A percentile compares a stretch with the other conserved stretches of the same genome.
phyloP scores from a whole-genome alignment of 805 yeast species.

The Myxozyma melibiosi region DNA sequence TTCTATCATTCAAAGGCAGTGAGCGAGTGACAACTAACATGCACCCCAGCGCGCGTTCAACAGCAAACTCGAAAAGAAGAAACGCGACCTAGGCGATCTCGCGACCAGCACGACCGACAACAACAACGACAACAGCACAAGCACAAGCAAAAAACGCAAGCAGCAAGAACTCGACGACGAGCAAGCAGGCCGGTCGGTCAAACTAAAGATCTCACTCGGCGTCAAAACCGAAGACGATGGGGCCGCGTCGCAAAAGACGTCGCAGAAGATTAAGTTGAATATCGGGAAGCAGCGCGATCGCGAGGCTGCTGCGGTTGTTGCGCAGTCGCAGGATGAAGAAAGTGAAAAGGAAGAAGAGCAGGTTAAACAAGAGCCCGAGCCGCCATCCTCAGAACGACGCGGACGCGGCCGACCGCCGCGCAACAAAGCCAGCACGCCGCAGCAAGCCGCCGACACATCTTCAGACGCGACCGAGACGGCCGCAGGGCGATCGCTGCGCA shows the following conservation, averaged over 20 bases:
- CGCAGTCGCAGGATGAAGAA: conserved; percentile 25
- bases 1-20: neutral
- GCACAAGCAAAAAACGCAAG: conserved; percentile 30
- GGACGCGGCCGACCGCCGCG: conserved; percentile 32
- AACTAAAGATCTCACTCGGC: conserved; percentile 30
- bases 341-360: conserved; percentile 31
- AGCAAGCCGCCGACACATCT: neutral
- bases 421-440: neutral
- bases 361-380: conserved; percentile 17
- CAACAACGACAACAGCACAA: conserved; percentile 8
- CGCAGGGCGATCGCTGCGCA: conserved; percentile 1
- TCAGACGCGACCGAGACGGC: neutral
- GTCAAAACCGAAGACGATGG: conserved; percentile 13
- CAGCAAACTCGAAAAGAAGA: conserved; percentile 10
- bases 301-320: conserved; percentile 27
- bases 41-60: conserved; percentile 34
- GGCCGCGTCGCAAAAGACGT: conserved; percentile 10
- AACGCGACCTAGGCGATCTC: conserved; percentile 7
- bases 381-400: conserved; percentile 31
- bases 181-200: conserved; percentile 19
- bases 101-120: no score
- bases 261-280: conserved; percentile 32
- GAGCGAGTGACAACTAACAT: conserved; percentile 38
- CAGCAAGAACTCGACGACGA: conserved; percentile 26
- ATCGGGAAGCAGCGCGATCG: conserved; percentile 16